A percentile compares a stretch with the other conserved stretches of the same genome.
These are phyloP conservation scores for Macrotyloma uniflorum DNA, from an alignment of 306 rosid genomes.

Conservation along the genomic window DNA sequence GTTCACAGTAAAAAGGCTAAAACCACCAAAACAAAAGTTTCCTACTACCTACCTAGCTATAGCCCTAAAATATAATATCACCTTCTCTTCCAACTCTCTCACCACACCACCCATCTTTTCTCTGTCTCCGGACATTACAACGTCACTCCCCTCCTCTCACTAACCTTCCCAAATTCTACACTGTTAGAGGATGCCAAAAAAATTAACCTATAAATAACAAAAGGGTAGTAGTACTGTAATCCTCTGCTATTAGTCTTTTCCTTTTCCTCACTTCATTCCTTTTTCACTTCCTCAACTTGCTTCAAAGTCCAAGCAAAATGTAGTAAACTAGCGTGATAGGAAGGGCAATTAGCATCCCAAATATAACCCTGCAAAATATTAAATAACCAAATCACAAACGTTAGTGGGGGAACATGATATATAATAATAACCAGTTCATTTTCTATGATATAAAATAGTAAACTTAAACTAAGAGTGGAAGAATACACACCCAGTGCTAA, in stretches of 20 bases:
- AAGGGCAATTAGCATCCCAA: slow-evolving; percentile 84
- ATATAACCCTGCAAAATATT: slow-evolving; percentile 68
- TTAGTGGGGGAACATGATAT: background rate
- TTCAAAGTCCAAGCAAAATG: slow-evolving; percentile 80
- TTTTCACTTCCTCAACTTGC: slow-evolving; percentile 13
- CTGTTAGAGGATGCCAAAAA: slow-evolving; percentile 51
- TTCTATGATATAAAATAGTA: background rate
- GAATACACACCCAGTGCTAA: slow-evolving; percentile 78
- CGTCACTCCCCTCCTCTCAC: slow-evolving; percentile 13
- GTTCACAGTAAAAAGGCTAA: slow-evolving; percentile 27
- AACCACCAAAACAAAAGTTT: slow-evolving; percentile 34
- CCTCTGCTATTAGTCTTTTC: slow-evolving; percentile 36
- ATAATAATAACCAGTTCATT: too few species aligned
- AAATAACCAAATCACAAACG: background rate
- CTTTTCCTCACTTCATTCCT: background rate
- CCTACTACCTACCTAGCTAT: background rate
- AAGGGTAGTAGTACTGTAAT: slow-evolving; percentile 3
- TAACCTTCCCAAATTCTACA: slow-evolving; percentile 43
- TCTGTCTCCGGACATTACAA: background rate
- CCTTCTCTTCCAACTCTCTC: background rate
- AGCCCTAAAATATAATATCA: background rate
- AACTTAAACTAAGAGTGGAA: background rate
- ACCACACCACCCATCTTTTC: background rate
- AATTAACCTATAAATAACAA: slow-evolving; percentile 28
- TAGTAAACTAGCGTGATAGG: slow-evolving; percentile 81